phyloP scores from a whole-genome alignment of 495 filamentous ascomycete species.

The Xylaria venustula region DNA sequence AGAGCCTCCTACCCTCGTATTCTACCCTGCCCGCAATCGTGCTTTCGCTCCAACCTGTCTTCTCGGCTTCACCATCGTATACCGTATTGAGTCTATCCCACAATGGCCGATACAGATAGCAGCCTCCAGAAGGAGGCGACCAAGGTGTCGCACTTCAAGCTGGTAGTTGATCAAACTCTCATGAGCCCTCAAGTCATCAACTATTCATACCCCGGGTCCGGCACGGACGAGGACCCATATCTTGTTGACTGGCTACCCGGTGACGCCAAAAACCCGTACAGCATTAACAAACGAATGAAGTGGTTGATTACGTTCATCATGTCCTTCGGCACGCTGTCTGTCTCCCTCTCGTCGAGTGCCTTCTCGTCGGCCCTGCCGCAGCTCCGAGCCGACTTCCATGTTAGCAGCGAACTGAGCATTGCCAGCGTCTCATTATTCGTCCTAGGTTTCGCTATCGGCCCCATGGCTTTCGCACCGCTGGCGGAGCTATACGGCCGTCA shows the following conservation, averaged over 20 bases:
- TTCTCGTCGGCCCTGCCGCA: slow-evolving; percentile 36
- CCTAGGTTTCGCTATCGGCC: slow-evolving; percentile 49
- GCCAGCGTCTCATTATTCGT: slow-evolving; percentile 46
- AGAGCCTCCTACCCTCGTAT: too few species aligned
- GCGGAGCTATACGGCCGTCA: slow-evolving; percentile 62
- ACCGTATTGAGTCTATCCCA: too few species aligned
- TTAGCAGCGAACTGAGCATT: slow-evolving; percentile 36
- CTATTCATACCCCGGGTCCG: neutral
- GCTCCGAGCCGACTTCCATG: slow-evolving; percentile 37
- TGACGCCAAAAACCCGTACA: slow-evolving; percentile 67
- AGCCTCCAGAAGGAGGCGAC: too few species aligned
- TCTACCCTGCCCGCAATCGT: too few species aligned
- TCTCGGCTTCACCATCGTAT: too few species aligned
- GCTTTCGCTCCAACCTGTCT: too few species aligned
- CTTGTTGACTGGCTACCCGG: slow-evolving; percentile 65
- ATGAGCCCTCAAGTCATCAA: neutral
- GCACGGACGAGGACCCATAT: slow-evolving; percentile 46
- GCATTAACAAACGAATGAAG: slow-evolving; percentile 49
- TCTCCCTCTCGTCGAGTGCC: slow-evolving; percentile 52
- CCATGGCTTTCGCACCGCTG: slow-evolving; percentile 34
- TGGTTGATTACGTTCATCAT: slow-evolving; percentile 56
- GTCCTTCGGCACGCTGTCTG: slow-evolving; percentile 57
- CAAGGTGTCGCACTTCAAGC: too few species aligned
- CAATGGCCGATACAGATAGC: too few species aligned
- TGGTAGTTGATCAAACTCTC: too few species aligned